A percentile compares a stretch with the other conserved stretches of the same genome.
phyloP scores from a whole-genome alignment of 495 filamentous ascomycete genomes.

The Penicillium goetzii region DNA sequence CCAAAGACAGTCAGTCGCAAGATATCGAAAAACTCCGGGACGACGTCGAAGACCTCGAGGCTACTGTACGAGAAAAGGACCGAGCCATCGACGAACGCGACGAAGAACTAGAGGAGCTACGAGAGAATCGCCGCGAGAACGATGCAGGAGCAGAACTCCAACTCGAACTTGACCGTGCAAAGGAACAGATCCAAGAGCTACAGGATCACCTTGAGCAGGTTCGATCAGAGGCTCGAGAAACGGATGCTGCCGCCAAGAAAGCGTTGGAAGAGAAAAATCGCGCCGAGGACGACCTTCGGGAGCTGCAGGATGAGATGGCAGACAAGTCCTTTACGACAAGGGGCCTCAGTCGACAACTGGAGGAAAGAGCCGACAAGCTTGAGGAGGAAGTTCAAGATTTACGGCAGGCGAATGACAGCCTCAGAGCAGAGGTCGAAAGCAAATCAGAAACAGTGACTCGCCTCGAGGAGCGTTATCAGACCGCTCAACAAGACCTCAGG shows the following conservation, averaged over 20 bases:
- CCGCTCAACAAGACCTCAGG: slow-evolving; percentile 47
- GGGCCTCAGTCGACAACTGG: slow-evolving; percentile 74
- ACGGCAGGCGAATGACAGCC: slow-evolving; percentile 57
- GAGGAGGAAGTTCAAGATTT: slow-evolving; percentile 65
- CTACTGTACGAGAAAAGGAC: slow-evolving; percentile 67
- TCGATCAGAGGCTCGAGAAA: slow-evolving; percentile 57
- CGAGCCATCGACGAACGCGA: slow-evolving; percentile 65
- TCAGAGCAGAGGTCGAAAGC: slow-evolving; percentile 55
- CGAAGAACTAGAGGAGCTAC: slow-evolving; percentile 64
- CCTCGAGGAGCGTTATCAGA: slow-evolving; percentile 48
- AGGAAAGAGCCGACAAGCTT: slow-evolving; percentile 67
- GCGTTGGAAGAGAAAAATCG: slow-evolving; percentile 63
- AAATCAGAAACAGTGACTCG: slow-evolving; percentile 45
- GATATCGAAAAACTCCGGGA: slow-evolving; percentile 66
- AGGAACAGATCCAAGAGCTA: slow-evolving; percentile 62
- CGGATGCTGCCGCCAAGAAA: slow-evolving; percentile 61
- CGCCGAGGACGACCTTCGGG: slow-evolving; percentile 52
- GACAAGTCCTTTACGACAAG: slow-evolving; percentile 79
- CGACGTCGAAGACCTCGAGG: slow-evolving; percentile 69
- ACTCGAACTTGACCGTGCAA: slow-evolving; percentile 56
- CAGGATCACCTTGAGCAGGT: slow-evolving; percentile 61
- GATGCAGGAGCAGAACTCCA: slow-evolving; percentile 56
- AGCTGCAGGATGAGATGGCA: slow-evolving; percentile 76
- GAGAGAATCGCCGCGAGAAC: slow-evolving; percentile 56
- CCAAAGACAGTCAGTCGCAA: slow-evolving; percentile 53